Percentiles rank a stretch among this genome's conserved stretches.
Conservation (phyloP, 805 yeast genomes). For the Maudiozyma saulgeensis region DNA sequence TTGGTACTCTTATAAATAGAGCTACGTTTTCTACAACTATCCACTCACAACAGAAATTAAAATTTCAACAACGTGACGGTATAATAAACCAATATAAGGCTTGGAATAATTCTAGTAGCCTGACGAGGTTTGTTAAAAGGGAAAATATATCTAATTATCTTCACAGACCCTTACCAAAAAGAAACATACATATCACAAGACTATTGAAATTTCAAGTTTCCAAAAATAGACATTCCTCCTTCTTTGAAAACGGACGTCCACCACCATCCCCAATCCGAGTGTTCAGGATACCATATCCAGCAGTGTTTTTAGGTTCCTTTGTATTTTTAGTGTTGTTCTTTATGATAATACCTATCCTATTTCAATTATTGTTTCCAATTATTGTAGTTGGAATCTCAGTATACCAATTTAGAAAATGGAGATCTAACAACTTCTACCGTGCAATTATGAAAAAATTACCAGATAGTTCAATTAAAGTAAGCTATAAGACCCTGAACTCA, state of each 20-base stretch:
- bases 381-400: conserved; percentile 12
- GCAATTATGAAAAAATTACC: conserved; percentile 12
- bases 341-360: conserved; percentile 9
- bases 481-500: conserved; percentile 10
- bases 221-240: not conserved
- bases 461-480: conserved; percentile 9
- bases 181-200: not conserved
- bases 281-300: conserved; percentile 8
- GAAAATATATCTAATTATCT: not conserved
- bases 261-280: conserved; percentile 5
- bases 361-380: conserved; percentile 18
- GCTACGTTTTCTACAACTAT: no score
- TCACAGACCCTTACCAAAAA: not conserved
- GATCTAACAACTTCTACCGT: conserved; percentile 8
- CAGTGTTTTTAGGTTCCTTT: conserved; percentile 7
- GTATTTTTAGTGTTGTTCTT: conserved; percentile 5
- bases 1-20: no score
- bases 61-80: no score
- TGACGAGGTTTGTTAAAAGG: no score
- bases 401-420: conserved; percentile 21
- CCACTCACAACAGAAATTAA: no score
- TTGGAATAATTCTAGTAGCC: no score
- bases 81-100: no score
- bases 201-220: not conserved
- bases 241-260: not conserved